Evolutionary conservation across 345 rosid species (phyloP), one percentile per base, ranked within the genome.

Genomic region (Camelina hispida): DNA sequence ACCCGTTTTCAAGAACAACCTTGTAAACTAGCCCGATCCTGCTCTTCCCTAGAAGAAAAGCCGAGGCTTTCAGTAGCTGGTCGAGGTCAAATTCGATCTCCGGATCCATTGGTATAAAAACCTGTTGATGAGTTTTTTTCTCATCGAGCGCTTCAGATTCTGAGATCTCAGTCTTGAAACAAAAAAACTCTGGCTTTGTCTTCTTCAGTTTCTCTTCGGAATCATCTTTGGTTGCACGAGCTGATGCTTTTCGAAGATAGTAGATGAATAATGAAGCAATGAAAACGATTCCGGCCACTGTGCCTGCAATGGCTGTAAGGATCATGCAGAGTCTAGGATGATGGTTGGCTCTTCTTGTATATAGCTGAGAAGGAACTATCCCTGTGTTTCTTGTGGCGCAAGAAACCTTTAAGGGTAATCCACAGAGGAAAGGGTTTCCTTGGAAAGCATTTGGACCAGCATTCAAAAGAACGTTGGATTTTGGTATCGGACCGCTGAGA

Each of bases 41-140:
- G 40, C 90, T 90, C 89, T 94, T 91, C 48, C 98, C 92, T 43
- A 94, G 83, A 44, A 94, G 92, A 84, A 88, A 94, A 46, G 98
- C 98, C 1, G 97, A 88, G 34, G 98, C 98, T 76, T 81, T 90
- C 7, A 94, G 86, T 53, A 94, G 89, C 73, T 88, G 87, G 30
- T 94, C 98, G 0, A 94, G 88, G 78, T 91, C 79, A 52, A 94
- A 90, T 53, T 81, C 78, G 50, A 90, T 81, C 53, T 87, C 80
- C 0, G 79, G 38, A 20, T 91, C 97, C 74, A 91, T 76, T 14
- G 87, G 81, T 44, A 88, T 92, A 43, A 94, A 90, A 35, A 86
- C 79, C 44, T 85, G 82, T 71, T 86, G 90, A 51, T 86, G 90
- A 51, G 84, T 86, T 77, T 81, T 79, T 34, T 72, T 80, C 72